Percentiles rank a stretch among this genome's conserved stretches.
These are phyloP conservation scores for Penicillium brasilianum DNA, from an alignment of 2,329 filamentous ascomycete genomes.

Conservation along the genomic window DNA sequence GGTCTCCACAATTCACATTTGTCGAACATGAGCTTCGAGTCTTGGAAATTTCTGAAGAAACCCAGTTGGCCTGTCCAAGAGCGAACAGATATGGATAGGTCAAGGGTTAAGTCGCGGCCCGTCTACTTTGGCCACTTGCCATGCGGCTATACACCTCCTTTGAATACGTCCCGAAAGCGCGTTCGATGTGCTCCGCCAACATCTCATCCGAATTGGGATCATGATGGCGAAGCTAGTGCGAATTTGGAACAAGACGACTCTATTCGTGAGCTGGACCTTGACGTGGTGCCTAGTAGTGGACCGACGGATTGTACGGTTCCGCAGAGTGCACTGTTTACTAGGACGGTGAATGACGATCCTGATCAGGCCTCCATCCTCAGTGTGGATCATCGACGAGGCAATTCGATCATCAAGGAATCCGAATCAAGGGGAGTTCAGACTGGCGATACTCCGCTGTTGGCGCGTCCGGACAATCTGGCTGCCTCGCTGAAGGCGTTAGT, in stretches of 20 bases:
- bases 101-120: not conserved
- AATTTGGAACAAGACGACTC: not conserved
- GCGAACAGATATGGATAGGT: not conserved
- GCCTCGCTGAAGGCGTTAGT: not conserved
- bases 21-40: not conserved
- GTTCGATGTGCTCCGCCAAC: not conserved
- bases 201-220: not conserved
- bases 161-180: not conserved
- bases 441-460: not conserved
- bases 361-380: not conserved
- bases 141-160: not conserved
- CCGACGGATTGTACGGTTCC: not conserved
- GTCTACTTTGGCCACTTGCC: too few species aligned
- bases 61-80: not conserved
- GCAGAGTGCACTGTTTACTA: not conserved
- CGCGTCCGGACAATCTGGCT: not conserved
- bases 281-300: not conserved
- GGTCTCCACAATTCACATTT: not conserved
- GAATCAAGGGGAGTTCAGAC: not conserved
- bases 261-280: not conserved
- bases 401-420: not conserved
- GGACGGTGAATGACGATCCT: not conserved
- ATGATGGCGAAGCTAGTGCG: not conserved
- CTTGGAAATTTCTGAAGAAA: not conserved
- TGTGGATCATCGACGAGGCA: not conserved